These are phyloP conservation scores for Phytophthora sojae DNA, from an alignment of 352 stramenopile genomes.

Conservation along the genomic window DNA sequence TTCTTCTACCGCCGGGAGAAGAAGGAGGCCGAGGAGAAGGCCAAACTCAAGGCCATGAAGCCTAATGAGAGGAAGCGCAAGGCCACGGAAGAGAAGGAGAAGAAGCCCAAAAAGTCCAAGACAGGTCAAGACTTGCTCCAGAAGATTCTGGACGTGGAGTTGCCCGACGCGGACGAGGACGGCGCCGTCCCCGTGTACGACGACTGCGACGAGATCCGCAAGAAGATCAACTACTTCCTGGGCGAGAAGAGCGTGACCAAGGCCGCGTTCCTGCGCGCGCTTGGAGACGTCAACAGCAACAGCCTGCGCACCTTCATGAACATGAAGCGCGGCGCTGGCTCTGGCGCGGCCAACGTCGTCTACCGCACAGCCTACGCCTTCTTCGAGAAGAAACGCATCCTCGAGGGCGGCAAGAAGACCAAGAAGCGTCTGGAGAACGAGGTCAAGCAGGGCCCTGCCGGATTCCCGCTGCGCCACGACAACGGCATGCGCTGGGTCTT, in stretches of 20 bases:
- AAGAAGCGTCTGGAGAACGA: slow-evolving; percentile 56
- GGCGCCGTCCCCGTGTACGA: slow-evolving; percentile 58
- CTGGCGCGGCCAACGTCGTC: slow-evolving; percentile 57
- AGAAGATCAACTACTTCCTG: slow-evolving; percentile 55
- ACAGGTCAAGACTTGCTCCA: slow-evolving; percentile 42
- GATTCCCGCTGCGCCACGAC: slow-evolving; percentile 32
- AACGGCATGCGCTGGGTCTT: slow-evolving; percentile 31
- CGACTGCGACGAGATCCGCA: slow-evolving; percentile 63
- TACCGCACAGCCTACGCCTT: slow-evolving; percentile 60
- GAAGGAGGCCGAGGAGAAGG: slow-evolving; percentile 30
- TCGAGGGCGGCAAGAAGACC: slow-evolving; percentile 49
- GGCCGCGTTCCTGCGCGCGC: slow-evolving; percentile 39
- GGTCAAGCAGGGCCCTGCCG: slow-evolving; percentile 1
- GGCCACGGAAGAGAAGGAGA: slow-evolving; percentile 23
- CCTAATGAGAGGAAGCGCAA: slow-evolving; percentile 34
- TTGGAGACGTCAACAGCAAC: slow-evolving; percentile 57
- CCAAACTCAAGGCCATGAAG: slow-evolving; percentile 18
- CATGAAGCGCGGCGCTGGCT: slow-evolving; percentile 50
- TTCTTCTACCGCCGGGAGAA: slow-evolving; percentile 58
- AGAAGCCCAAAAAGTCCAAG: slow-evolving; percentile 42
- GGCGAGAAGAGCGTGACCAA: slow-evolving; percentile 50
- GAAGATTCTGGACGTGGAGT: slow-evolving; percentile 42
- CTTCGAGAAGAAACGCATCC: slow-evolving; percentile 65
- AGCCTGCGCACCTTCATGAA: slow-evolving; percentile 59
- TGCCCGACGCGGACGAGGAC: slow-evolving; percentile 34